A percentile compares a stretch with the other conserved stretches of the same genome.
Evolutionary conservation across 1,284 basidiomycete genomes (phyloP).

Genomic region (Hymenochaete sp.): DNA sequence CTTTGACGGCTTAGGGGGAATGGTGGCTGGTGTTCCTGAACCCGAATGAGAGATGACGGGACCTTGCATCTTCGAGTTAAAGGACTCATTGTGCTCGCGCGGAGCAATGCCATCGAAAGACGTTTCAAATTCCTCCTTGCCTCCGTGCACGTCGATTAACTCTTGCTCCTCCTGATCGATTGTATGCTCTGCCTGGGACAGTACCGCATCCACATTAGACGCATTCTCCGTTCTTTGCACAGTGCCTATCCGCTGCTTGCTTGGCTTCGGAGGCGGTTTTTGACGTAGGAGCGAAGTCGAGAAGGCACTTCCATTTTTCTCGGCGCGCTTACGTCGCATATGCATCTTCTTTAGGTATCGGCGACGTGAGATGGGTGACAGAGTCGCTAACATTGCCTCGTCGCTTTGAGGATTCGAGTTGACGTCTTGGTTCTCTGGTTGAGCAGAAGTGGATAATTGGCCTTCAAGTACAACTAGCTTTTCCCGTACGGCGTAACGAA

Average conservation of each 20-base stretch:
- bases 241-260: slow-evolving; percentile 22
- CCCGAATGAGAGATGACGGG: slow-evolving; percentile 8
- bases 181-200: background rate
- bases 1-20: slow-evolving; percentile 36
- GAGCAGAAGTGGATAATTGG: too few relatives aligned
- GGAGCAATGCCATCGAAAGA: background rate
- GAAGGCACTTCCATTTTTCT: slow-evolving; percentile 31
- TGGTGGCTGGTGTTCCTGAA: background rate
- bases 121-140: slow-evolving; percentile 7
- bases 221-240: background rate
- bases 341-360: slow-evolving; percentile 54
- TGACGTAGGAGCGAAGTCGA: slow-evolving; percentile 29
- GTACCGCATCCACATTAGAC: background rate
- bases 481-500: slow-evolving; percentile 35
- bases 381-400: slow-evolving; percentile 21
- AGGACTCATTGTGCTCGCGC: background rate
- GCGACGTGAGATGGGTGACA: slow-evolving; percentile 48
- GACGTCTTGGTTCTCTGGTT: too few relatives aligned
- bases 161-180: slow-evolving; percentile 2
- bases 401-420: too few relatives aligned
- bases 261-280: slow-evolving; percentile 40
- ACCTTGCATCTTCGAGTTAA: background rate
- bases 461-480: too few relatives aligned
- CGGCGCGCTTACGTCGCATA: slow-evolving; percentile 64
- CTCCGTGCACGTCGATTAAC: slow-evolving; percentile 16